Conservation (phyloP, 2,329 filamentous ascomycete genomes). For the Fusarium sp. region DNA sequence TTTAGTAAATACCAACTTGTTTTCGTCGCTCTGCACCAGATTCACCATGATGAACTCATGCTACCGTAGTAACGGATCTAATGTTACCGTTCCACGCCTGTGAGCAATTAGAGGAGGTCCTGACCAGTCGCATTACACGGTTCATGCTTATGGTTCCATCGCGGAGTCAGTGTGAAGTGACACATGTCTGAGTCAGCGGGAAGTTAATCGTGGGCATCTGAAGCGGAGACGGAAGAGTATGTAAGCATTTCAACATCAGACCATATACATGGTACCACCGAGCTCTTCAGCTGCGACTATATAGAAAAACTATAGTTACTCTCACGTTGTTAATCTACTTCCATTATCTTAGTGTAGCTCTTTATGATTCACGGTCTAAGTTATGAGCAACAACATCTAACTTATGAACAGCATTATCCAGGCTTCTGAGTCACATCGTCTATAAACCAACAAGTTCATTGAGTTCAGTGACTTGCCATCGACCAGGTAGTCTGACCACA, state of each 20-base stretch:
- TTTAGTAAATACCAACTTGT: not conserved
- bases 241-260: not conserved
- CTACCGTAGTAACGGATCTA: not conserved
- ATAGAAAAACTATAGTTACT: fast-evolving
- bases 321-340: not conserved
- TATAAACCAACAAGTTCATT: too few relatives aligned
- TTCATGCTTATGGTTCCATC: not conserved
- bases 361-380: not conserved
- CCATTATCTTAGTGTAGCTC: fast-evolving
- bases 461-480: too few relatives aligned
- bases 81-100: not conserved
- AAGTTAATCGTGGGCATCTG: not conserved
- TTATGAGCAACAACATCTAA: not conserved
- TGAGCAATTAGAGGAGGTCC: not conserved
- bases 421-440: not conserved
- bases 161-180: not conserved
- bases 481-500: fast-evolving
- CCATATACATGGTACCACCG: not conserved
- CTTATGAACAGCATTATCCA: not conserved
- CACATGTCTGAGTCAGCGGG: not conserved
- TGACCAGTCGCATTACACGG: not conserved
- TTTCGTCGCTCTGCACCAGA: not conserved
- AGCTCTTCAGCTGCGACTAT: too few relatives aligned
- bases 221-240: not conserved
- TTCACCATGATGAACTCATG: not conserved